These are phyloP conservation scores for Parastagonospora avenae DNA, from an alignment of 2,329 filamentous ascomycete genomes.

Conservation along the genomic window DNA sequence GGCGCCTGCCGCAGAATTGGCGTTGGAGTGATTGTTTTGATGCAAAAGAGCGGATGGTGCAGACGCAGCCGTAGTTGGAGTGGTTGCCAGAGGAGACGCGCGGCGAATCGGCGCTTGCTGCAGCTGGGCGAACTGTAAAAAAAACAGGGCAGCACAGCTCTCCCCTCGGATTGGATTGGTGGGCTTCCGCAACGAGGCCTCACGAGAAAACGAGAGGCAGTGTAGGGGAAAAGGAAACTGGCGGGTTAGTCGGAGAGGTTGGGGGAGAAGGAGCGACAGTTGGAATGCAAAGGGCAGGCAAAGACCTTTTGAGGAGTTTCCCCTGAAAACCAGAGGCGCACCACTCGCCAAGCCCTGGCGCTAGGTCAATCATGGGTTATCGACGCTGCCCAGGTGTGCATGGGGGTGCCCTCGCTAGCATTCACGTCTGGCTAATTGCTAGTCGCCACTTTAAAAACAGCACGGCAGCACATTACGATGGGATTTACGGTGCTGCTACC, in stretches of 20 bases:
- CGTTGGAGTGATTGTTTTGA: neutral
- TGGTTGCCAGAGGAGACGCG: slow-evolving; percentile 41
- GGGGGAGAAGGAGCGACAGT: slow-evolving; percentile 36
- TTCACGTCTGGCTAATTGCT: slow-evolving; percentile 22
- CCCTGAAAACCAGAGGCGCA: slow-evolving; percentile 36
- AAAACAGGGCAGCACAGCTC: slow-evolving; percentile 28
- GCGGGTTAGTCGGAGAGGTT: slow-evolving; percentile 28
- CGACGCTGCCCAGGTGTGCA: slow-evolving; percentile 12
- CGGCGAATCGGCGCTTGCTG: slow-evolving; percentile 37
- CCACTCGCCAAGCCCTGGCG: slow-evolving; percentile 23
- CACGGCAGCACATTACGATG: slow-evolving; percentile 3
- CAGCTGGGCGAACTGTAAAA: slow-evolving; percentile 14
- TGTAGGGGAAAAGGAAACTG: slow-evolving; percentile 20
- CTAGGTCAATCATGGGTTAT: slow-evolving; percentile 27
- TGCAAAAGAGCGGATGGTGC: slow-evolving; percentile 38
- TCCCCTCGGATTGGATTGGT: slow-evolving; percentile 20
- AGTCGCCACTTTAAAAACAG: slow-evolving; percentile 26
- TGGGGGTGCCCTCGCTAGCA: slow-evolving; percentile 29
- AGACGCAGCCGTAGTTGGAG: slow-evolving; percentile 31
- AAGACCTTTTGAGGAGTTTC: slow-evolving; percentile 38
- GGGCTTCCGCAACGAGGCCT: slow-evolving; percentile 16
- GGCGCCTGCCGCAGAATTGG: slow-evolving; percentile 25
- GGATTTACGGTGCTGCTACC: neutral
- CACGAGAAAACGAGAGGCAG: slow-evolving; percentile 40
- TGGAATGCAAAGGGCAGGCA: slow-evolving; percentile 37